Evolutionary conservation across 2,329 filamentous ascomycete genomes (phyloP).

Genomic region (Tolypocladium tropicale): DNA sequence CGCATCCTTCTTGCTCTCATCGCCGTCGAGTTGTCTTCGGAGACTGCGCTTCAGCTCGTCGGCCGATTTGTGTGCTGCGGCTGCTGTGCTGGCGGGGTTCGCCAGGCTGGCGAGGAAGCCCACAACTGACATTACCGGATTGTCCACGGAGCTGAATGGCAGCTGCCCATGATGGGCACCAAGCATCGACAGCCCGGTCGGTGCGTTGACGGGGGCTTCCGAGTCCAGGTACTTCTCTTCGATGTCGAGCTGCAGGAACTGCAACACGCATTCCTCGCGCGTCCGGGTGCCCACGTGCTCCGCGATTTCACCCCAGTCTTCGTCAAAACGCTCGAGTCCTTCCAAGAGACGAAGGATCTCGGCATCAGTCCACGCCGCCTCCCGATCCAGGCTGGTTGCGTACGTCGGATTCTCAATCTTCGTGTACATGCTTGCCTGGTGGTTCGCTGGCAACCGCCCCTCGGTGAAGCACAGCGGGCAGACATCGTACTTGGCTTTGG

Average conservation of each 20-base stretch:
- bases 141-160: slow-evolving; percentile 86
- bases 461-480: slow-evolving; percentile 88
- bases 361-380: slow-evolving; percentile 83
- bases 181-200: slow-evolving; percentile 53
- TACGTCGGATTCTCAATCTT: slow-evolving; percentile 86
- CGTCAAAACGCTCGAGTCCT: slow-evolving; percentile 83
- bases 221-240: slow-evolving; percentile 94
- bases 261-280: slow-evolving; percentile 89
- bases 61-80: slow-evolving; percentile 79
- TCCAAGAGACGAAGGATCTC: slow-evolving; percentile 86
- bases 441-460: slow-evolving; percentile 69
- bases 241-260: slow-evolving; percentile 93
- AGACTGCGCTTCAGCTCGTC: slow-evolving; percentile 76
- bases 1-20: slow-evolving; percentile 23
- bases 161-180: slow-evolving; percentile 68
- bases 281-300: slow-evolving; percentile 88
- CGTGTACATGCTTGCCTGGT: slow-evolving; percentile 70
- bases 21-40: slow-evolving; percentile 62
- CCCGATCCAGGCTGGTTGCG: slow-evolving; percentile 65
- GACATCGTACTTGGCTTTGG: slow-evolving; percentile 71
- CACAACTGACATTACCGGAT: slow-evolving; percentile 93
- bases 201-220: slow-evolving; percentile 42
- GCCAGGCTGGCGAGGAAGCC: slow-evolving; percentile 87
- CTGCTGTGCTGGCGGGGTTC: slow-evolving; percentile 81
- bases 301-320: slow-evolving; percentile 90